A percentile compares a stretch with the other conserved stretches of the same genome.
Evolutionary conservation across 2,329 filamentous ascomycete species (phyloP).

Genomic region (Dactylonectria macrodidyma): DNA sequence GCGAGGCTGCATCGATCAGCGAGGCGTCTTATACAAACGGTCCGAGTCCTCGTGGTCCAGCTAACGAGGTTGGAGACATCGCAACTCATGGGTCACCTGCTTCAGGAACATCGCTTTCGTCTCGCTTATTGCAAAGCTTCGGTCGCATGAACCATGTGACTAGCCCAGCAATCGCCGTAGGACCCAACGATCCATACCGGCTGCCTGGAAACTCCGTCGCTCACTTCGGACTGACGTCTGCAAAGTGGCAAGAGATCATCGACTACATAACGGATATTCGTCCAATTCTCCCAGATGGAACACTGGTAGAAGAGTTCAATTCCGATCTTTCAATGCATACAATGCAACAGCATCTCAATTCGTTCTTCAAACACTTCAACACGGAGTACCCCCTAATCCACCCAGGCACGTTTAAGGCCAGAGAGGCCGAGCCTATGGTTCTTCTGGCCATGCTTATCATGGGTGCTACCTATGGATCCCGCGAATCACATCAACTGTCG

Average conservation of each 20-base stretch:
- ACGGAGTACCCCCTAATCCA: background rate
- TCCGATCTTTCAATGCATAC: background rate
- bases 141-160: background rate
- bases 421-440: background rate
- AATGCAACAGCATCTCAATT: background rate
- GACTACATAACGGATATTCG: background rate
- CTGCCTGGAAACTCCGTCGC: background rate
- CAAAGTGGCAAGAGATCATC: background rate
- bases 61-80: background rate
- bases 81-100: background rate
- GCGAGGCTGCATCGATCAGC: background rate
- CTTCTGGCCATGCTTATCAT: background rate
- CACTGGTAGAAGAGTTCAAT: background rate
- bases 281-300: background rate
- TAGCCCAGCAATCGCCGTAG: background rate
- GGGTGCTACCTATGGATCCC: background rate
- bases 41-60: background rate
- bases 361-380: background rate
- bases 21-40: background rate
- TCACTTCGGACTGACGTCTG: background rate
- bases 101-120: background rate
- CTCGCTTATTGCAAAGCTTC: background rate
- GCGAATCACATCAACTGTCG: background rate
- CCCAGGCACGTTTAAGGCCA: background rate
- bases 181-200: background rate